Evolutionary conservation across 2,329 filamentous ascomycete species (phyloP), one percentile per base, ranked within the genome.

Genomic region (Aspergillus sp.): DNA sequence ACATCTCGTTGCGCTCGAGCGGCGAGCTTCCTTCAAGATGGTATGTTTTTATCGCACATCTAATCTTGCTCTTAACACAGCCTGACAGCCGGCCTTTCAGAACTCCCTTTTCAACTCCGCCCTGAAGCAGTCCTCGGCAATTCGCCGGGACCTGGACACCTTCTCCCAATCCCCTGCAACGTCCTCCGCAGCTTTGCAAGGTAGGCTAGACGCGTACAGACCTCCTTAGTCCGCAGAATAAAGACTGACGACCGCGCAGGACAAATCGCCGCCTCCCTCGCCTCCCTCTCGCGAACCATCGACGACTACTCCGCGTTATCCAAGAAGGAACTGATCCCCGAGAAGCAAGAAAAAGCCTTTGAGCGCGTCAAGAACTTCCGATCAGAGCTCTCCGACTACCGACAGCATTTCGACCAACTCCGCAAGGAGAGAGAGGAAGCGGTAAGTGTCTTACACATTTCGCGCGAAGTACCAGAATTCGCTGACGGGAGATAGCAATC

Each of bases 261-360:
- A 66, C 88, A 90, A 72, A 83, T 90, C 58, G 87, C 87, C n/a
- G 87, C 85, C 17, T 89, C 89, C 13, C 76, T 95, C 26, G 85
- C 88, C 41, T 85, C 91, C 54, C 91, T 99, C 71, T 84, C 88
- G 44, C 90, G 94, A 55, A 95, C 90, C 1, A 81, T 99, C 59
- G 92, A 96, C 75, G 92, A 96, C 68, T 99, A 99, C 78, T 84
- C 88, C 65, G 82, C 82, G 50, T 84, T 95, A 26, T 88, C 92
- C 1, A 89, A 89, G 60, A 89, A 93, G 64, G 94, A 99, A 72
- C 84, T 96, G 30, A 92, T 95, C 51, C 82, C 88, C 4, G 87
- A 89, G 54, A 99, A 97, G 74, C 89, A 95, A 62, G 87, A 94
- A 54, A 96, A 97, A 67, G 94, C 93, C 1, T 80, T 84, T 58